Evolutionary conservation across 129 eudicot species (phyloP).

Genomic region (Chrysanthemum lavandulifolium): DNA sequence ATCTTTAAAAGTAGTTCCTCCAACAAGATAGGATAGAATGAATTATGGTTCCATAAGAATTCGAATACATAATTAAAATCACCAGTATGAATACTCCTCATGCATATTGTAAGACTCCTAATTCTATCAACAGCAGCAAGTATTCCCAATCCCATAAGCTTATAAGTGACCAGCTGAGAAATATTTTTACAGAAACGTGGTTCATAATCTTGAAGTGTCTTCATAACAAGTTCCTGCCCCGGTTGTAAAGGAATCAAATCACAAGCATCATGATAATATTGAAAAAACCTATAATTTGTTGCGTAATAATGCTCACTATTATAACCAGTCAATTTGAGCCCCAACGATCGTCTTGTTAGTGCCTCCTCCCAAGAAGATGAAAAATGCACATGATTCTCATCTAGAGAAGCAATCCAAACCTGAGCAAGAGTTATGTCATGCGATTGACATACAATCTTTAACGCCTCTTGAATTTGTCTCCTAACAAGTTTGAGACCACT

Average conservation of each 20-base stretch:
- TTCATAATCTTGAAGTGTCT: conserved; percentile 7
- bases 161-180: too few relatives aligned
- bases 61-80: background rate
- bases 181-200: too few relatives aligned
- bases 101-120: background rate
- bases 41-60: background rate
- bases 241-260: background rate
- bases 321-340: conserved; percentile 15
- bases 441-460: background rate
- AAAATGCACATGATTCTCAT: conserved; percentile 10
- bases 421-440: background rate
- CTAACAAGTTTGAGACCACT: background rate
- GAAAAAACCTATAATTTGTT: too few relatives aligned
- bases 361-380: conserved; percentile 5
- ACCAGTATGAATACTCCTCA: conserved; percentile 15
- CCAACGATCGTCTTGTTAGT: background rate
- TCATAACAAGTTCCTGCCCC: background rate
- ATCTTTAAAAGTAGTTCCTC: background rate
- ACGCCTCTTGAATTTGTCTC: conserved; percentile 1
- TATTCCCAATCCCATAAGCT: too few relatives aligned
- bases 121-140: too few relatives aligned
- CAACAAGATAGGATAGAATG: background rate
- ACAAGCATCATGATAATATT: background rate
- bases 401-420: conserved; percentile 8
- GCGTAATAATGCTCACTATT: too few relatives aligned